Base-by-base conservation (phyloP, 129 eudicot species). In the Pseudognaphalium luteoalbum region DNA sequence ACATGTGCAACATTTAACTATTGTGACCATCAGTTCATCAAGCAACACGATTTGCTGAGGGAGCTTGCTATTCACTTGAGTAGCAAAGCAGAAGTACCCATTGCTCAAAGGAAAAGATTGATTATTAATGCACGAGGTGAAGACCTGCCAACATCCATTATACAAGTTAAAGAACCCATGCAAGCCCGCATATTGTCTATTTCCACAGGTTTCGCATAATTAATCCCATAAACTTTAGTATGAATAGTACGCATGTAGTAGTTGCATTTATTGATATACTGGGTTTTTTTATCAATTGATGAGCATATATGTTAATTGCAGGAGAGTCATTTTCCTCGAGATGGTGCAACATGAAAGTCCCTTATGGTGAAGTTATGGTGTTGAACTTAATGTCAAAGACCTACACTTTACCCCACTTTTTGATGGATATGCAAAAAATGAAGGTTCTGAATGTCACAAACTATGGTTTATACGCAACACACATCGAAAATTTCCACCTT, bases 41-140 rank as follows among this genome's bases (percentile, higher is more conserved):
- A 70, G 0, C 87, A 82, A 19, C 92, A 88, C 34, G 89, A 83
- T 78, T 72, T 88, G 77, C 80, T 83, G 66, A 88, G 92, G 71
- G 83, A 88, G 71, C 80, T 88, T 66, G 86, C 87, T 28, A 85
- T 85, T 39, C 58, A 78, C 74, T 70, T 73, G 61, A 73, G 78
- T 75, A 75, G 76, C 76, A 73, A 85, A 78, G 67, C 59, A 68
- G 73, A 68, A 21, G 73, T 57, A 65, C 71, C 86, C 5, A 28
- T 85, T 60, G 39, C 70, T 57, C 57, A 62, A 30, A 80, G 86
- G 73, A 68, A 16, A 68, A 83, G 87, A 72, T 39, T 88, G 59
- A 74, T 85, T 60, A 70, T 83, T 29, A 76, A 76, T 62, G 63
- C 73, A 44, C 75, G 28, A 1, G 81, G 81, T 35, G 65, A 83